Base-by-base conservation (phyloP, 2,329 filamentous ascomycete species). In the Fusarium sp. region DNA sequence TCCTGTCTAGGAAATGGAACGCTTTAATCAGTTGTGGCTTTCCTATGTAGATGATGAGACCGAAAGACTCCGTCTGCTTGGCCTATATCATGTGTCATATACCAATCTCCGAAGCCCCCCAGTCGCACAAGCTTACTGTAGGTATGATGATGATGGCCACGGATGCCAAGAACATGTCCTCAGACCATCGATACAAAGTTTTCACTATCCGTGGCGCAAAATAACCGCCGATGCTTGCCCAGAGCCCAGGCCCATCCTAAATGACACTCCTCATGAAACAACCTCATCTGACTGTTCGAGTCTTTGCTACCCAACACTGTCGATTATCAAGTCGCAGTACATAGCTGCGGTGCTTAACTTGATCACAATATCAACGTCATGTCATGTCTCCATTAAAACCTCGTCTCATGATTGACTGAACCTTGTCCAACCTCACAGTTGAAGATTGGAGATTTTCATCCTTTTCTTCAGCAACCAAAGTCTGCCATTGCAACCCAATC, bases 401-500 rank as follows among this genome's bases (percentile, higher is more conserved):
- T 46, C 39, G 60, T 66, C 45, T 41, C 61, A 39, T 51, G 31
- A 35, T 16, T 33, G 29, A 56, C 16, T 33, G 29, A 59, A 56
- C 70, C 57, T 48, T 45, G 65, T 35, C 51, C 23, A 37, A 60
- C 42, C 44, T 66, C 31, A 18, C 37, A 44, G 18, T 52, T 42
- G 42, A 52, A 27, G 27, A 58, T 33, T 61, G 58, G 74, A 58
- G 60, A 69, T 64, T 42, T 49, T 60, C 35, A 63, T 52, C 38
- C 11, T 19, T 58, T 61, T 44, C 58, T 45, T 67, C 49, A 56
- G 38, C 54, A 67, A 67, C 52, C 71, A 57, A 52, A 55, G 29
- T 57, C 54, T 29, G 49, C 46, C 58, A 46, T 68, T 60, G 48
- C 55, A 73, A 70, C 64, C 57, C 60, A 75, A 75, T 73, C 54